Conservation (phyloP, 116 monocot species). For the Posidonia oceanica region DNA sequence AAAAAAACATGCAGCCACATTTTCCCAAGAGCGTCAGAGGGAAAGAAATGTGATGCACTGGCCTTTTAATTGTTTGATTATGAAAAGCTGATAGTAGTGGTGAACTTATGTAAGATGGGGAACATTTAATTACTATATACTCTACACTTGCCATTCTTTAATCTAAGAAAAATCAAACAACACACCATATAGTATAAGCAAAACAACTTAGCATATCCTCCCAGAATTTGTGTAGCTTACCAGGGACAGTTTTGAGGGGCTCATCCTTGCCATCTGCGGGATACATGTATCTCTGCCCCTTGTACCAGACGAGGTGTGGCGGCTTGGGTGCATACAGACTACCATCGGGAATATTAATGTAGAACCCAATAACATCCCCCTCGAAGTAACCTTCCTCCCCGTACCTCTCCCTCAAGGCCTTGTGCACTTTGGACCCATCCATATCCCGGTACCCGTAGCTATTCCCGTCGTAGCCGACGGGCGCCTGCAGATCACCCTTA, state of each 20-base stretch:
- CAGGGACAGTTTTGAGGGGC: slow-evolving; percentile 57
- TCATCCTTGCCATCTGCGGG: slow-evolving; percentile 67
- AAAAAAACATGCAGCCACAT: too few species aligned
- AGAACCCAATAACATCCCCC: slow-evolving; percentile 93
- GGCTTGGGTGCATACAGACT: slow-evolving; percentile 54
- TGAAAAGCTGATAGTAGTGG: too few species aligned
- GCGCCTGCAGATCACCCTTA: slow-evolving; percentile 93
- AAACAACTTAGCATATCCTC: too few species aligned
- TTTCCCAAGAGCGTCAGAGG: too few species aligned
- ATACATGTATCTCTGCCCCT: slow-evolving; percentile 64
- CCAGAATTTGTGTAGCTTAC: slow-evolving; percentile 12
- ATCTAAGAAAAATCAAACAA: too few species aligned
- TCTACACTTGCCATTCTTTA: too few species aligned
- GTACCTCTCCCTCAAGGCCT: slow-evolving; percentile 77
- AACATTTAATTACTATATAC: too few species aligned
- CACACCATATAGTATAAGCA: too few species aligned
- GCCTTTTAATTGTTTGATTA: too few species aligned
- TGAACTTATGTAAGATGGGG: too few species aligned
- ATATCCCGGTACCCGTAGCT: slow-evolving; percentile 90
- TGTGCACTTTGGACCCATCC: slow-evolving; percentile 83
- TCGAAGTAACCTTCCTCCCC: slow-evolving; percentile 63
- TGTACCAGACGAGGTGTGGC: slow-evolving; percentile 59
- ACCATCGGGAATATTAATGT: slow-evolving; percentile 80
- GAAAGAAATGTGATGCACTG: too few species aligned
- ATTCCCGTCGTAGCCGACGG: slow-evolving; percentile 76